These are phyloP conservation scores for Geotrichum ghanense DNA, from an alignment of 805 yeast species.

Conservation along the genomic window DNA sequence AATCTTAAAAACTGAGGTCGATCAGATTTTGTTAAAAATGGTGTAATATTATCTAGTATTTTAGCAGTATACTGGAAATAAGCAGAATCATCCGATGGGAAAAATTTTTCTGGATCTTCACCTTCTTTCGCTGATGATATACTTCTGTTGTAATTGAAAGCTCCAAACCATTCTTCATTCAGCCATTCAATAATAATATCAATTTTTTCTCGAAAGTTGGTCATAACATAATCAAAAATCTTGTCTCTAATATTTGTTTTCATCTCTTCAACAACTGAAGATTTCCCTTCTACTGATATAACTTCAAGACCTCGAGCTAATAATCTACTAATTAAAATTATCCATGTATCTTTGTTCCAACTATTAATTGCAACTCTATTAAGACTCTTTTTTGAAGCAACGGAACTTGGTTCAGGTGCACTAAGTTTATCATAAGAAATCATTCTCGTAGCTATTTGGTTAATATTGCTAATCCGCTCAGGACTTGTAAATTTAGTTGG, in stretches of 20 bases:
- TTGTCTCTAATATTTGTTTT: constrained; percentile 53
- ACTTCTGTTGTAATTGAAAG: constrained; percentile 32
- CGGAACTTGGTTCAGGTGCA: constrained; percentile 8
- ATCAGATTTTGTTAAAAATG: constrained; percentile 74
- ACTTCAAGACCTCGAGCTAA: constrained; percentile 59
- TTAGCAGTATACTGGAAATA: constrained; percentile 63
- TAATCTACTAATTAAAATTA: constrained; percentile 58
- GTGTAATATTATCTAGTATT: constrained; percentile 67
- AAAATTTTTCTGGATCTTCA: constrained; percentile 10
- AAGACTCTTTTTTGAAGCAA: constrained; percentile 14
- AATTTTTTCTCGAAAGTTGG: constrained; percentile 57
- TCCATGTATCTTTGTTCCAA: constrained; percentile 67
- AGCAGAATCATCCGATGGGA: constrained; percentile 8
- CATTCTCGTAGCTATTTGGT: constrained; percentile 13
- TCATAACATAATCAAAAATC: constrained; percentile 60
- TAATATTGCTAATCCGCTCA: constrained; percentile 10
- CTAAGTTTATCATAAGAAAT: constrained; percentile 10
- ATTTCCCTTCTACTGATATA: not conserved
- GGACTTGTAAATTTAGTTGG: constrained; percentile 29
- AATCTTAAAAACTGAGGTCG: constrained; percentile 70
- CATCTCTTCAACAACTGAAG: constrained; percentile 20
- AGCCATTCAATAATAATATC: constrained; percentile 84
- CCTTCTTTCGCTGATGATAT: constrained; percentile 14
- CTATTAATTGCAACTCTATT: constrained; percentile 30
- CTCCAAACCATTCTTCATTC: constrained; percentile 86